These are phyloP conservation scores for Stenogyne calaminthoides DNA, from an alignment of 305 asterid species.

Conservation along the genomic window DNA sequence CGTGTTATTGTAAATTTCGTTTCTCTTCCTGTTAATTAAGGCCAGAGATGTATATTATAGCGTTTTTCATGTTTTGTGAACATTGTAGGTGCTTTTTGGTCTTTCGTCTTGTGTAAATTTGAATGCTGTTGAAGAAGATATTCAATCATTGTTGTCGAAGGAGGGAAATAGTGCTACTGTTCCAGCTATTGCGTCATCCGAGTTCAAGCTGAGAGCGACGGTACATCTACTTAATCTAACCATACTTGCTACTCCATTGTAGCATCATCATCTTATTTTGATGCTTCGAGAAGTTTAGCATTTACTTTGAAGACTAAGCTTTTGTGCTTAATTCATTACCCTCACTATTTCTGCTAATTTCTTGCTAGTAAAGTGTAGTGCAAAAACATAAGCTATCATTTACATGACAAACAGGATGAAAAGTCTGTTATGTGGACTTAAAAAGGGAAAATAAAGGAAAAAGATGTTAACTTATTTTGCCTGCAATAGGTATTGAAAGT, in stretches of 20 bases:
- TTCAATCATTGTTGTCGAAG: slow-evolving; percentile 56
- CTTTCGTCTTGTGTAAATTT: slow-evolving; percentile 68
- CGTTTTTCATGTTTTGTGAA: slow-evolving; percentile 11
- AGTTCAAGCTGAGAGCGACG: slow-evolving; percentile 84
- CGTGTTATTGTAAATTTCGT: slow-evolving; percentile 71
- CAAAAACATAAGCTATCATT: background rate
- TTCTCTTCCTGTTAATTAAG: slow-evolving; percentile 7
- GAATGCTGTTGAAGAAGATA: slow-evolving; percentile 73
- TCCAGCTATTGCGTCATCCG: slow-evolving; percentile 75
- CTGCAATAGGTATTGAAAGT: slow-evolving; percentile 78
- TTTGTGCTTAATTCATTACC: background rate
- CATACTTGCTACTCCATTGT: background rate
- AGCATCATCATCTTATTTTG: slow-evolving; percentile 6
- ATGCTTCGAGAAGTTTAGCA: slow-evolving; percentile 2
- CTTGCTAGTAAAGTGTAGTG: slow-evolving; percentile 5
- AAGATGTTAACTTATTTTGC: slow-evolving; percentile 23
- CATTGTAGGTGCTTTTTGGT: slow-evolving; percentile 81
- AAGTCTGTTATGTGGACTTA: background rate
- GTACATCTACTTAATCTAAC: slow-evolving; percentile 39
- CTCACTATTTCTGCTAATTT: background rate
- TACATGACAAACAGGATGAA: slow-evolving; percentile 5
- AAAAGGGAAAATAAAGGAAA: background rate
- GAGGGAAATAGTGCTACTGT: slow-evolving; percentile 43
- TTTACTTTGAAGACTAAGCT: background rate
- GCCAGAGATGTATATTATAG: background rate